These are phyloP conservation scores for Scheffersomyces cryptocercus DNA, from an alignment of 1,139 yeast genomes.

Conservation along the genomic window DNA sequence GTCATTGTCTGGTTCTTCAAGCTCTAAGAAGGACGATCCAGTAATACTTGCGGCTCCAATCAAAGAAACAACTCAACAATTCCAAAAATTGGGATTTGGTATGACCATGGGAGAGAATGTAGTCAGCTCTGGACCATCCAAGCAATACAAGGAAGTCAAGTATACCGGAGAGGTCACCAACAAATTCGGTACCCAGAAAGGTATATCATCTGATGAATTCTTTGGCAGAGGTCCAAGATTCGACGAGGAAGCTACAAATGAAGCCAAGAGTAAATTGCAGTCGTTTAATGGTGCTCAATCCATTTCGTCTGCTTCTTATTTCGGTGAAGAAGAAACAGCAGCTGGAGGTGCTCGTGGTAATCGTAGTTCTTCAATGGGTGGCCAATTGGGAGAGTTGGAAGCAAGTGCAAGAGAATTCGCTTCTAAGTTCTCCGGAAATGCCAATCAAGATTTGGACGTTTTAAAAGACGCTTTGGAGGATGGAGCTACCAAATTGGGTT, in stretches of 20 bases:
- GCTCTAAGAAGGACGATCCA: conserved; percentile 18
- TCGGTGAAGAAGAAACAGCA: conserved; percentile 72
- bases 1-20: conserved; percentile 3
- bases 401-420: conserved; percentile 68
- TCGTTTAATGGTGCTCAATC: conserved; percentile 84
- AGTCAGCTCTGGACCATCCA: conserved; percentile 31
- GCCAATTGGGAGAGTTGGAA: conserved; percentile 47
- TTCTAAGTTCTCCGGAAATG: conserved; percentile 65
- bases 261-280: conserved; percentile 77
- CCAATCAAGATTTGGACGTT: conserved; percentile 85
- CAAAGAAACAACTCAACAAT: conserved; percentile 65
- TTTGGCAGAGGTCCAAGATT: conserved; percentile 84
- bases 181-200: conserved; percentile 88
- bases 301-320: conserved; percentile 89
- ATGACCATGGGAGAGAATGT: conserved; percentile 58
- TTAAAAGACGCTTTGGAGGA: conserved; percentile 92
- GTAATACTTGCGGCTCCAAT: conserved; percentile 29
- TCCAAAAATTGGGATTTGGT: conserved; percentile 83
- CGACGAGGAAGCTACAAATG: conserved; percentile 75
- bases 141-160: conserved; percentile 49
- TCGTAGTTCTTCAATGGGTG: conserved; percentile 3
- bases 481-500: conserved; percentile 87
- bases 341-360: conserved; percentile 19
- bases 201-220: conserved; percentile 91
- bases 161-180: conserved; percentile 72